A percentile compares a stretch with the other conserved stretches of the same genome.
These are phyloP conservation scores for Dendrostoma leiphaemia DNA, from an alignment of 2,329 filamentous ascomycete species.

Conservation along the genomic window DNA sequence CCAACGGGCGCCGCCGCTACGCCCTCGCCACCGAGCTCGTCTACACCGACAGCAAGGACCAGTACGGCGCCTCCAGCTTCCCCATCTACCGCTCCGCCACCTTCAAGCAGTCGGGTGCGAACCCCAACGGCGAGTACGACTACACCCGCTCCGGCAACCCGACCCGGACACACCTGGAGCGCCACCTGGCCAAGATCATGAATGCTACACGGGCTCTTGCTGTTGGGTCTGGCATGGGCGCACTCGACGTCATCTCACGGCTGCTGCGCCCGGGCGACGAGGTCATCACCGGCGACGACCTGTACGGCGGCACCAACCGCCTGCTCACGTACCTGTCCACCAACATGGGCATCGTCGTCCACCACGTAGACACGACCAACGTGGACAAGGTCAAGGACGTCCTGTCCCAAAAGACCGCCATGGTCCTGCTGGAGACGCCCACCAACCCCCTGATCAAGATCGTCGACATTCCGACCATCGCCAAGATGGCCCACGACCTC, in stretches of 20 bases:
- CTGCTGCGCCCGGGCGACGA: slow-evolving; percentile 90
- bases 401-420: slow-evolving; percentile 78
- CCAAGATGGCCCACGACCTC: slow-evolving; percentile 70
- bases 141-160: slow-evolving; percentile 98
- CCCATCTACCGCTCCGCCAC: slow-evolving; percentile 98
- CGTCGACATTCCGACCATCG: slow-evolving; percentile 82
- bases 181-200: slow-evolving; percentile 99
- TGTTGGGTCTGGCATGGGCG: slow-evolving; percentile 96
- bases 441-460: slow-evolving; percentile 99
- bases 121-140: slow-evolving; percentile 87
- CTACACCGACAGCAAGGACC: slow-evolving; percentile 92
- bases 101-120: slow-evolving; percentile 87
- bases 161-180: slow-evolving; percentile 91
- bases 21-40: slow-evolving; percentile 94
- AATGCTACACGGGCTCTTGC: slow-evolving; percentile 86
- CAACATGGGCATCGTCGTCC: slow-evolving; percentile 87
- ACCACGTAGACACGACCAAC: slow-evolving; percentile 92
- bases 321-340: slow-evolving; percentile 88
- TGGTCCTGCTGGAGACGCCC: slow-evolving; percentile 94
- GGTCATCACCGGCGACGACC: slow-evolving; percentile 93
- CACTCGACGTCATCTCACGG: slow-evolving; percentile 91
- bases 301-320: slow-evolving; percentile 94
- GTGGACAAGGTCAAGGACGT: slow-evolving; percentile 67
- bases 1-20: slow-evolving; percentile 78
- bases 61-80: slow-evolving; percentile 94